Evolutionary conservation across 176 grass and related monocot species (phyloP), one percentile per base, ranked within the genome.

Genomic region (Elymus sibiricus): DNA sequence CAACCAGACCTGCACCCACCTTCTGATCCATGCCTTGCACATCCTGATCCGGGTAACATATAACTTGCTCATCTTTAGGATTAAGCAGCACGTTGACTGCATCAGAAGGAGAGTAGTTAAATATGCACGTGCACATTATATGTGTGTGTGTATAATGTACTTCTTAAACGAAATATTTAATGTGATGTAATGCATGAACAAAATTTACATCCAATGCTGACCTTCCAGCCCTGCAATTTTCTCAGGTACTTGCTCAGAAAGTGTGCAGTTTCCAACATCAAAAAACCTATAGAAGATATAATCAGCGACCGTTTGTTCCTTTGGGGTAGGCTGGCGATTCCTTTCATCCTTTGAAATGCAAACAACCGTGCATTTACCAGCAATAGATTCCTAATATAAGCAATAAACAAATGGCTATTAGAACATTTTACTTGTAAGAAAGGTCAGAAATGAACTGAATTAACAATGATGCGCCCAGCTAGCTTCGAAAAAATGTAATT

Each of bases 351-450:
- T 94, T 84, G 85, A 99, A 67, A 80, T 90, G 87, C 97, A 99
- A 85, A 99, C 78, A 70, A 99, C 90, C 66, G 75, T 86, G 76
- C 97, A 96, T 94, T 94, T 99, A 43, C 92, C 97, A 92, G 79
- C 90, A 65, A 99, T 68, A 63, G 90, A 86, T 86, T 99, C 94
- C 97, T 96, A 64, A 63, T 86, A 49, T 83, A 42, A 87, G 24
- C 27, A 69, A 86, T 68, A 35, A 83, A 66, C 39, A 85, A 51
- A 83, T 76, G 63, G 22, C 9, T 77, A 70, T 66, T 85, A 85
- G 21, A 88, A 88, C 15, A 59, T 82, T 88, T 77, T 43, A 46
- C 29, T 31, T 70, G 17, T 19, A 61, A 87, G 46, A 83, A 58
- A 38, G 70, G 29, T 27, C 14, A 64, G 71, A 66, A 85, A 53